A percentile compares a stretch with the other conserved stretches of the same genome.
phyloP scores from a whole-genome alignment of 2,329 filamentous ascomycete species.

The Botryotinia globosa region DNA sequence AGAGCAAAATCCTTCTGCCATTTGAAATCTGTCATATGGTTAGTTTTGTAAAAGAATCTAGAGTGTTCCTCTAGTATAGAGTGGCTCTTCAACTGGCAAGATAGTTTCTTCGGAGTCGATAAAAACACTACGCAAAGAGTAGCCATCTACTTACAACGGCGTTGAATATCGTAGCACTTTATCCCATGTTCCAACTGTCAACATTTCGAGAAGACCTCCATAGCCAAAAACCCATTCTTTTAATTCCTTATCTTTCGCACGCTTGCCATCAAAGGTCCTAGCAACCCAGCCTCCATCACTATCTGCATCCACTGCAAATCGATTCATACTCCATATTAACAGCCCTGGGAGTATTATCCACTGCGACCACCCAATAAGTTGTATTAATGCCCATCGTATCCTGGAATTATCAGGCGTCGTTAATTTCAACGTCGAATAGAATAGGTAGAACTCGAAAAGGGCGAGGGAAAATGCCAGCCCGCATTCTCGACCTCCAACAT shows the following conservation, averaged over 20 bases:
- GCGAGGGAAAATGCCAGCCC: conserved; percentile 91
- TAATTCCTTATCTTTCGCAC: conserved; percentile 63
- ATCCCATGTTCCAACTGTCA: conserved; percentile 85
- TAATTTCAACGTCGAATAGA: conserved; percentile 78
- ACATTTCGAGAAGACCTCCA: conserved; percentile 74
- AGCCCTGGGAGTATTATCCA: conserved; percentile 83
- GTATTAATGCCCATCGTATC: conserved; percentile 68
- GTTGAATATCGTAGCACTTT: conserved; percentile 84
- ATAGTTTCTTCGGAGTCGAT: too few species aligned
- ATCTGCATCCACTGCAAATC: conserved; percentile 88
- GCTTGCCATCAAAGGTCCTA: conserved; percentile 68
- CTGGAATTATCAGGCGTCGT: conserved; percentile 75
- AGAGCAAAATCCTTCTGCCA: conserved; percentile 95
- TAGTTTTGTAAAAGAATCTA: not conserved
- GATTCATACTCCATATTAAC: conserved; percentile 91
- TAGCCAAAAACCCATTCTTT: conserved; percentile 86
- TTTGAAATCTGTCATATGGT: conserved; percentile 60
- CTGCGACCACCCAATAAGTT: conserved; percentile 71
- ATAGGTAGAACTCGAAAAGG: conserved; percentile 85
- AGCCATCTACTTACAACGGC: conserved; percentile 52
- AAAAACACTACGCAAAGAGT: not conserved
- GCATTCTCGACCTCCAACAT: conserved; percentile 92
- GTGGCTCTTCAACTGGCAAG: not conserved
- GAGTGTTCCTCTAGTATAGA: not conserved
- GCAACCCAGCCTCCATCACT: conserved; percentile 74